Conservation (phyloP, 352 stramenopile genomes). For the Pythium coloratum region DNA sequence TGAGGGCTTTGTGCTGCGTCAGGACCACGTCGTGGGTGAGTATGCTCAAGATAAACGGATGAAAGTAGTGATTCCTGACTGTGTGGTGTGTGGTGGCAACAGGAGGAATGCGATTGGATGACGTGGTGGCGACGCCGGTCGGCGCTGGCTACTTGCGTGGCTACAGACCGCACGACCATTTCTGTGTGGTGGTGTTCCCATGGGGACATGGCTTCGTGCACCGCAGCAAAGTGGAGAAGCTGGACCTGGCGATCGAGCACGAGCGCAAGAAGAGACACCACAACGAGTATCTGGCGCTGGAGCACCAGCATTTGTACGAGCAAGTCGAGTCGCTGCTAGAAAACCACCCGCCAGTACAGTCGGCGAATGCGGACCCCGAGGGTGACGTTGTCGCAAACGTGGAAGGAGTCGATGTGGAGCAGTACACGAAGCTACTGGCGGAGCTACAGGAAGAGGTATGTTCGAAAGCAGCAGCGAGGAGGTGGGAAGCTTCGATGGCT, state of each 20-base stretch:
- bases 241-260: constrained; percentile 26
- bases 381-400: constrained; percentile 1
- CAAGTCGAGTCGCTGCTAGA: constrained; percentile 62
- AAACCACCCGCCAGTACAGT: constrained; percentile 33
- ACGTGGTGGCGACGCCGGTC: constrained; percentile 61
- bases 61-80: background rate
- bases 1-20: constrained; percentile 65
- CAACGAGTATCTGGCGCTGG: constrained; percentile 42
- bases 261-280: constrained; percentile 25
- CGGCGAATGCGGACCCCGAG: constrained; percentile 11
- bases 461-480: background rate
- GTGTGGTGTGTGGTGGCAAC: background rate
- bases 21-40: constrained; percentile 68
- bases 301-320: constrained; percentile 73
- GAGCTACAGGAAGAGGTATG: constrained; percentile 54
- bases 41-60: background rate
- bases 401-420: constrained; percentile 29
- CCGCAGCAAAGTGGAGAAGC: constrained; percentile 44
- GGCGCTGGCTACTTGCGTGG: constrained; percentile 62
- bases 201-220: constrained; percentile 78
- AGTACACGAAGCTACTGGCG: constrained; percentile 50
- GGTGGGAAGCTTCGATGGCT: background rate
- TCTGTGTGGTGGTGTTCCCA: constrained; percentile 71
- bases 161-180: constrained; percentile 51
- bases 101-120: constrained; percentile 46